A percentile compares a stretch with the other conserved stretches of the same genome.
phyloP scores from a whole-genome alignment of 163 green algal species.

The Botryococcus braunii region DNA sequence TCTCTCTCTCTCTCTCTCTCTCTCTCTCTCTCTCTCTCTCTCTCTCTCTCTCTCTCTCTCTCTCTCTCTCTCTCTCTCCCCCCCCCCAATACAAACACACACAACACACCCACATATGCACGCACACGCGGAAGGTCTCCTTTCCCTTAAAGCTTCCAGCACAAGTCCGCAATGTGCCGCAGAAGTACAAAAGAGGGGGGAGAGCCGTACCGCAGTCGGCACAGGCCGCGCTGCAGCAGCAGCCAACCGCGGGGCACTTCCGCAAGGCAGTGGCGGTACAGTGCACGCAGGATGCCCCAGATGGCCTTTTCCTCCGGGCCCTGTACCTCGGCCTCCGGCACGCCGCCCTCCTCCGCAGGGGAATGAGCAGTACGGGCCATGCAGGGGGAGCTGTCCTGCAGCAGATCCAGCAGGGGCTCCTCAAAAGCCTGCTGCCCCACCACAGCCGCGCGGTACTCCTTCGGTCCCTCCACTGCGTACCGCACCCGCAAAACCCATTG shows the following conservation, averaged over 20 bases:
- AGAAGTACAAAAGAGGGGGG: too few relatives aligned
- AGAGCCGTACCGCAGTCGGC: slow-evolving; percentile 15
- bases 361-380: not conserved
- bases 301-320: slow-evolving; percentile 8
- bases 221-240: slow-evolving; percentile 11
- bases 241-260: slow-evolving; percentile 15
- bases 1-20: too few relatives aligned
- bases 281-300: slow-evolving; percentile 13
- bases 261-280: slow-evolving; percentile 14
- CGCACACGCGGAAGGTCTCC: too few relatives aligned
- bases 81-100: too few relatives aligned
- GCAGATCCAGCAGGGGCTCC: slow-evolving; percentile 25
- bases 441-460: slow-evolving; percentile 22
- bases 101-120: too few relatives aligned
- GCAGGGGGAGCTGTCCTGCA: slow-evolving; percentile 22
- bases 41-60: too few relatives aligned
- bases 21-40: too few relatives aligned
- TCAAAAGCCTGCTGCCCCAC: slow-evolving; percentile 19
- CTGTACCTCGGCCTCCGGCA: slow-evolving; percentile 2
- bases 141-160: too few relatives aligned
- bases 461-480: slow-evolving; percentile 20
- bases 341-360: not conserved
- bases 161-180: too few relatives aligned
- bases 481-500: not conserved
- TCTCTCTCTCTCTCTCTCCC: too few relatives aligned